A percentile compares a stretch with the other conserved stretches of the same genome.
These are phyloP conservation scores for Rubus idaeus DNA, from an alignment of 306 rosid genomes.

Conservation along the genomic window DNA sequence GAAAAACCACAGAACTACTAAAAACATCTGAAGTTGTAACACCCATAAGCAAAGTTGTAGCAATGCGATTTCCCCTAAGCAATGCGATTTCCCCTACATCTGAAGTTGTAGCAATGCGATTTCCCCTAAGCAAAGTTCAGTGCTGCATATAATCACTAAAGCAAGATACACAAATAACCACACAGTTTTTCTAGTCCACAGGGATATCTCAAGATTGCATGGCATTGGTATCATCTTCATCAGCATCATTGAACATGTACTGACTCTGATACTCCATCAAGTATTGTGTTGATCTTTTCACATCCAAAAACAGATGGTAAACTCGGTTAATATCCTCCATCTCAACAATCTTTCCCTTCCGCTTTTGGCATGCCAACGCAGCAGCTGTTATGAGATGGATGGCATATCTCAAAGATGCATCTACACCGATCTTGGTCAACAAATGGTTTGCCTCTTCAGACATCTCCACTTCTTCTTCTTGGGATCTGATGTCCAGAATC, in stretches of 20 bases:
- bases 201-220: conserved; percentile 48
- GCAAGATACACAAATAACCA: conserved; percentile 2
- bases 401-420: conserved; percentile 90
- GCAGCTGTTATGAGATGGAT: conserved; percentile 89
- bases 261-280: conserved; percentile 90
- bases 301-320: conserved; percentile 91
- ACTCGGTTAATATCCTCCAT: conserved; percentile 89
- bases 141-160: background rate
- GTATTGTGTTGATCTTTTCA: conserved; percentile 94
- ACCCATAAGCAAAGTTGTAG: background rate
- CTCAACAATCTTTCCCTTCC: conserved; percentile 83
- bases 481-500: conserved; percentile 84
- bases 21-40: background rate
- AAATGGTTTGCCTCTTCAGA: conserved; percentile 74
- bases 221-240: conserved; percentile 61
- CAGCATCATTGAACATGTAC: conserved; percentile 86
- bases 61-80: too few species aligned
- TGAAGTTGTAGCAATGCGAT: too few species aligned
- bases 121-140: background rate
- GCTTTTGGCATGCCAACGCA: conserved; percentile 79
- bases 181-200: background rate
- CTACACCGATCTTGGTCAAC: conserved; percentile 88
- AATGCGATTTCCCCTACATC: too few species aligned
- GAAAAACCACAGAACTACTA: background rate
- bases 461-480: conserved; percentile 97